These are phyloP conservation scores for Entamoeba moshkovskii DNA, from an alignment of 208 protist genomes.

Conservation along the genomic window DNA sequence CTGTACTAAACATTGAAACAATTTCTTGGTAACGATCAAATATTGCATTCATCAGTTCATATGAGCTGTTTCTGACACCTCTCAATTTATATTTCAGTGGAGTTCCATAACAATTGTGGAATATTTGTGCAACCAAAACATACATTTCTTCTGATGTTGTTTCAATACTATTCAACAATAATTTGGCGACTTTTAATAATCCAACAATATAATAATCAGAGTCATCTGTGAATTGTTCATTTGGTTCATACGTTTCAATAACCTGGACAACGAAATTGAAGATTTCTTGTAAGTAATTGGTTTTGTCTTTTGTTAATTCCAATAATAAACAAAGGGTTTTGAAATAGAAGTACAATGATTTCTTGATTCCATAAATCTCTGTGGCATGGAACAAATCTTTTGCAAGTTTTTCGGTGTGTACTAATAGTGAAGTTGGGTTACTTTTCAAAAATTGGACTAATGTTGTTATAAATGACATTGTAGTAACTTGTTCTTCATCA, in stretches of 20 bases:
- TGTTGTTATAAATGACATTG: not conserved
- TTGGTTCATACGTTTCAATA: not conserved
- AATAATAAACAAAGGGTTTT: not conserved
- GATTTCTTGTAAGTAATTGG: not conserved
- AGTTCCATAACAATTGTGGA: not conserved
- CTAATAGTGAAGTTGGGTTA: not conserved
- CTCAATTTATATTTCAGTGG: not conserved
- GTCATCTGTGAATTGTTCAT: not conserved
- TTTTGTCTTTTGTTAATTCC: not conserved
- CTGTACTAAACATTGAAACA: not conserved
- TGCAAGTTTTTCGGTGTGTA: not conserved
- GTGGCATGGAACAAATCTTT: not conserved
- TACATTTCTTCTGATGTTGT: not conserved
- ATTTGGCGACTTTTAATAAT: not conserved
- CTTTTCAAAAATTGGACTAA: not conserved
- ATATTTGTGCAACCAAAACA: not conserved
- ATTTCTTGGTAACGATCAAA: not conserved
- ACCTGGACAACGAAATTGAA: not conserved
- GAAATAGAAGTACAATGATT: not conserved
- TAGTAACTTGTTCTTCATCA: not conserved
- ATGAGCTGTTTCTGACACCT: not conserved
- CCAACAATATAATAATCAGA: not conserved
- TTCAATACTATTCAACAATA: not conserved
- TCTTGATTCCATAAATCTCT: not conserved
- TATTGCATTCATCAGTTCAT: not conserved